A percentile compares a stretch with the other conserved stretches of the same genome.
phyloP scores from a whole-genome alignment of 176 grass and related monocot genomes.

The Ananas comosus region DNA sequence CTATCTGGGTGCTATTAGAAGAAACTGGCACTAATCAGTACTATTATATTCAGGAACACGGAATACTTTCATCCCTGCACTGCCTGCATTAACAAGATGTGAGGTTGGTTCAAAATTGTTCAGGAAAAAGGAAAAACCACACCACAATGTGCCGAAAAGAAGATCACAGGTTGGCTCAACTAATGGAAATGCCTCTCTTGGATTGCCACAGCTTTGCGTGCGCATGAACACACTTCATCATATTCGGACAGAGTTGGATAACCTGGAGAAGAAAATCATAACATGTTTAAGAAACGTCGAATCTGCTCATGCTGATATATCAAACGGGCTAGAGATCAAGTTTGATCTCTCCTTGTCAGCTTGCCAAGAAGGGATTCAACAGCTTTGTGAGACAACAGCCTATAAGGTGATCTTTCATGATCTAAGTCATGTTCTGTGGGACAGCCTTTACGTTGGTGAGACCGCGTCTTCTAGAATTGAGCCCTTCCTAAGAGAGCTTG shows the following conservation, averaged over 20 bases:
- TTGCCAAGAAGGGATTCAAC: slow-evolving; percentile 80
- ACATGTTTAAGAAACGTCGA: slow-evolving; percentile 90
- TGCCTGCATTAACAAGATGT: slow-evolving; percentile 76
- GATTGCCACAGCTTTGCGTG: slow-evolving; percentile 74
- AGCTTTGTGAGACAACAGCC: slow-evolving; percentile 79
- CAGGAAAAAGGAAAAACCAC: slow-evolving; percentile 88
- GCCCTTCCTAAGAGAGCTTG: slow-evolving; percentile 60
- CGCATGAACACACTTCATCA: slow-evolving; percentile 83
- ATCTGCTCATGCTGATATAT: slow-evolving; percentile 80
- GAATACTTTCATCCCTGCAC: slow-evolving; percentile 63
- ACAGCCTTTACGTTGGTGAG: slow-evolving; percentile 68
- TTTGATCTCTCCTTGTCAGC: slow-evolving; percentile 70
- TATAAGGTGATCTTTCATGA: slow-evolving; percentile 86
- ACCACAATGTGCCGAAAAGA: slow-evolving; percentile 58
- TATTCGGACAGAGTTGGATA: slow-evolving; percentile 69
- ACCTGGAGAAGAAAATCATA: slow-evolving; percentile 86
- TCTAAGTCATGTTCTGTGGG: slow-evolving; percentile 78
- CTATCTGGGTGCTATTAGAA: neutral
- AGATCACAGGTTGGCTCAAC: slow-evolving; percentile 51
- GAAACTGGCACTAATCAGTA: neutral
- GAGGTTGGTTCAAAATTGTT: slow-evolving; percentile 86
- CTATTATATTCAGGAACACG: slow-evolving; percentile 45
- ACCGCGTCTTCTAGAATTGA: slow-evolving; percentile 54
- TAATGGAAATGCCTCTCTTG: slow-evolving; percentile 52
- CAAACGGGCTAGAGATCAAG: slow-evolving; percentile 78